Conservation (phyloP, 306 rosid species). For the Senna siamea region DNA sequence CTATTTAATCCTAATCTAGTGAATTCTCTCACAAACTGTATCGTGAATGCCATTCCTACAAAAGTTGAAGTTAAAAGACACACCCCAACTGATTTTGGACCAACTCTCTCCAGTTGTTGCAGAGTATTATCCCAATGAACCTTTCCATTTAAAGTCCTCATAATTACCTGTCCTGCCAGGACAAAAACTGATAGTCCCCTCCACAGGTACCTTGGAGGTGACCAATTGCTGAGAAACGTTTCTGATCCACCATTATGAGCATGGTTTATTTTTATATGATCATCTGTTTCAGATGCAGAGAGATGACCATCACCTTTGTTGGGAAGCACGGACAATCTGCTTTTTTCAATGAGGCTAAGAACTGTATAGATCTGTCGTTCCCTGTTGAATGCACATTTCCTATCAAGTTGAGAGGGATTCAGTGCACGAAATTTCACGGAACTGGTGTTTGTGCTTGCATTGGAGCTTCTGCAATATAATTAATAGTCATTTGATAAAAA, state of each 20-base stretch:
- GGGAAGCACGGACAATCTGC: slow-evolving; percentile 57
- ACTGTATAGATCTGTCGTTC: slow-evolving; percentile 43
- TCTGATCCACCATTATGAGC: slow-evolving; percentile 45
- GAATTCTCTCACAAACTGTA: slow-evolving; percentile 95
- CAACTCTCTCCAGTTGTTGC: slow-evolving; percentile 90
- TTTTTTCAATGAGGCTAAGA: slow-evolving; percentile 30
- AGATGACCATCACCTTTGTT: slow-evolving; percentile 62
- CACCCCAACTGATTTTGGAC: slow-evolving; percentile 90
- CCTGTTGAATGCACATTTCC: slow-evolving; percentile 38
- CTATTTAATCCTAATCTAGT: slow-evolving; percentile 89
- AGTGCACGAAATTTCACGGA: slow-evolving; percentile 44
- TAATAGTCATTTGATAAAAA: slow-evolving; percentile 25
- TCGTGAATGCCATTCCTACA: slow-evolving; percentile 97
- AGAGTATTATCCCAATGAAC: slow-evolving; percentile 91
- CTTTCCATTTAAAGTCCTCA: slow-evolving; percentile 71
- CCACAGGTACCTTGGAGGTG: slow-evolving; percentile 89
- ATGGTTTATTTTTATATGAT: slow-evolving; percentile 59
- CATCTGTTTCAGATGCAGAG: slow-evolving; percentile 48
- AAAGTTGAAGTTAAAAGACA: slow-evolving; percentile 92
- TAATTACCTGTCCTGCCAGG: slow-evolving; percentile 83
- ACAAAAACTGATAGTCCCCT: slow-evolving; percentile 82
- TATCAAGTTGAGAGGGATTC: slow-evolving; percentile 40
- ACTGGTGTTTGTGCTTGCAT: slow-evolving; percentile 39
- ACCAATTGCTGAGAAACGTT: slow-evolving; percentile 65
- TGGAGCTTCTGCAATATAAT: slow-evolving; percentile 53